phyloP scores from a whole-genome alignment of 2,329 filamentous ascomycete species.

The Fusarium zealandicum region DNA sequence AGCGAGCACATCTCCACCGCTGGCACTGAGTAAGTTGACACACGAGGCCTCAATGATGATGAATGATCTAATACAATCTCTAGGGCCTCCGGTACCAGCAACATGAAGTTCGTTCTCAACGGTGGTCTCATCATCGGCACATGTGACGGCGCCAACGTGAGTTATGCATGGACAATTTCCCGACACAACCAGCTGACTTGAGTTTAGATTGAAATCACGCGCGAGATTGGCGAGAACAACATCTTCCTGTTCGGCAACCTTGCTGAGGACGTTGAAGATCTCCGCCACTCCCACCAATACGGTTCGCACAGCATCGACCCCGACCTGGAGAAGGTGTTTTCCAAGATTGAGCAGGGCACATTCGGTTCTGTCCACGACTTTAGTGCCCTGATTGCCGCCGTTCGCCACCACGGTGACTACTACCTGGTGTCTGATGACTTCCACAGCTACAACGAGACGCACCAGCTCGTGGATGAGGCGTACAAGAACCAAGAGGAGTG shows the following conservation, averaged over 20 bases:
- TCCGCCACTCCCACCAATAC: constrained; percentile 90
- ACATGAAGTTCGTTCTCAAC: constrained; percentile 99
- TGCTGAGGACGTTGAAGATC: constrained; percentile 93
- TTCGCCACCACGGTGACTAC: constrained; percentile 93
- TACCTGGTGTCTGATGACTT: constrained; percentile 99
- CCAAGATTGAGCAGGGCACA: constrained; percentile 76
- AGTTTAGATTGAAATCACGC: constrained; percentile 86
- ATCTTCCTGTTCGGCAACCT: constrained; percentile 99
- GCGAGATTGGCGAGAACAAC: constrained; percentile 94
- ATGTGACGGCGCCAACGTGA: constrained; percentile 94
- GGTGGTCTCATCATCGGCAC: constrained; percentile 97
- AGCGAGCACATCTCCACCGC: constrained; percentile 99
- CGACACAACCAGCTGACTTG: constrained; percentile 6
- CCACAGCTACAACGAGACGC: constrained; percentile 90
- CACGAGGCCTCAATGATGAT: not conserved
- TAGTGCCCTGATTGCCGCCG: constrained; percentile 80
- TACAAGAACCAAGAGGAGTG: constrained; percentile 93
- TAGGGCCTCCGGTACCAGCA: constrained; percentile 81
- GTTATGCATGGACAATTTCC: constrained; percentile 43
- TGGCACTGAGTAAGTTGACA: constrained; percentile 76
- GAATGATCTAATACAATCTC: constrained; percentile 6
- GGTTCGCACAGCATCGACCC: constrained; percentile 79
- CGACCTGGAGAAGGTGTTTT: constrained; percentile 81
- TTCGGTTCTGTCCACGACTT: constrained; percentile 86
- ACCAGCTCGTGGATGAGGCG: constrained; percentile 87